These are phyloP conservation scores for Arachis monticola DNA, from an alignment of 331 rosid genomes.

Conservation along the genomic window DNA sequence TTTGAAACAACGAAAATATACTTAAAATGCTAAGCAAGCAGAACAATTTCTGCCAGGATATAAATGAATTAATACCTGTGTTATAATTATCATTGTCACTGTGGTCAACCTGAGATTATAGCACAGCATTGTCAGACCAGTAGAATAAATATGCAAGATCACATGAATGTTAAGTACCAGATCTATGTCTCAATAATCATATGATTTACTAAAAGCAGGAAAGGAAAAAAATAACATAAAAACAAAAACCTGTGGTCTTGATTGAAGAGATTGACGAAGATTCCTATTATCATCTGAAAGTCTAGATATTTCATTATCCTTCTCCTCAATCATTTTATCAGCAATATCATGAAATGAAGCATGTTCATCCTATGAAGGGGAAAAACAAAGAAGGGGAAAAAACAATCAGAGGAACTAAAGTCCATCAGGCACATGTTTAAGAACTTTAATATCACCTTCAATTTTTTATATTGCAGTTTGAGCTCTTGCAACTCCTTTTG, in stretches of 20 bases:
- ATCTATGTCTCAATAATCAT: conserved; percentile 28
- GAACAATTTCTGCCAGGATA: conserved; percentile 28
- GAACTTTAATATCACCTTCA: conserved; percentile 66
- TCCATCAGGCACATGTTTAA: conserved; percentile 33
- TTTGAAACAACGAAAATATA: conserved; percentile 8
- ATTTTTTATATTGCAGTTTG: conserved; percentile 63
- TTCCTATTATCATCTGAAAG: conserved; percentile 76
- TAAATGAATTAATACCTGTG: conserved; percentile 62
- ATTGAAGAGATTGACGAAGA: conserved; percentile 74
- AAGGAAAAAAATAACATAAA: conserved; percentile 3
- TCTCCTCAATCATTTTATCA: conserved; percentile 89
- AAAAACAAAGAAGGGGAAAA: conserved; percentile 24
- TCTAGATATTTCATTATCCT: conserved; percentile 85
- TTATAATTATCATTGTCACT: conserved; percentile 51
- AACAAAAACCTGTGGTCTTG: conserved; percentile 68
- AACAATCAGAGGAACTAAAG: background rate
- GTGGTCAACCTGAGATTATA: conserved; percentile 65
- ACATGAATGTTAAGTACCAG: conserved; percentile 32
- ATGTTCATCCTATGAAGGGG: conserved; percentile 74
- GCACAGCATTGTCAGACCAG: conserved; percentile 32
- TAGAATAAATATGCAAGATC: conserved; percentile 36
- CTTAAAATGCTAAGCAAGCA: conserved; percentile 10
- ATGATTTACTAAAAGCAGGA: conserved; percentile 11
- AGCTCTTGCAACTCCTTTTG: conserved; percentile 88
- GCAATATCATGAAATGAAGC: conserved; percentile 87